Evolutionary conservation across 208 protist genomes (phyloP).

Genomic region (Leishmania martiniquensis): DNA sequence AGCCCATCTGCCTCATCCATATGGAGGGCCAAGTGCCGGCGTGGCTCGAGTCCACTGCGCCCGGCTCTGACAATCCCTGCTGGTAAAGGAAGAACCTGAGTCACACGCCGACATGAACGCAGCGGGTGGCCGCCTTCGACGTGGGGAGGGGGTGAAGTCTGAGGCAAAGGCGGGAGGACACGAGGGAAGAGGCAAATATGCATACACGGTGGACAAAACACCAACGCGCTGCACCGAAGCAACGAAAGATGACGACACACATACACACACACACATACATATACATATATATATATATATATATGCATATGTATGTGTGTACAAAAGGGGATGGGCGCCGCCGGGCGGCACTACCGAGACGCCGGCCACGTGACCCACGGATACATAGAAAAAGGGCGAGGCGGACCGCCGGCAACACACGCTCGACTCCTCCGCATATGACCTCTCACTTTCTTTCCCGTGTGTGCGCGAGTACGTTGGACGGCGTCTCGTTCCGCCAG

Average conservation of each 20-base stretch:
- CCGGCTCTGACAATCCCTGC: not conserved
- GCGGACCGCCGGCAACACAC: too few species aligned
- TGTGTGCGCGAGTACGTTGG: too few species aligned
- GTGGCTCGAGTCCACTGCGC: not conserved
- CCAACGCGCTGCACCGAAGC: too few species aligned
- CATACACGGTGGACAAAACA: not conserved
- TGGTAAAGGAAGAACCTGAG: not conserved
- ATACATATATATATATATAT: not conserved
- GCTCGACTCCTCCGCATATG: too few species aligned
- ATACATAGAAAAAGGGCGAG: too few species aligned
- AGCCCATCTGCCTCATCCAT: not conserved
- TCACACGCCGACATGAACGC: not conserved
- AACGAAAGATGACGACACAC: not conserved
- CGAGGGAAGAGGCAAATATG: not conserved
- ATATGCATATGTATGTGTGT: too few species aligned
- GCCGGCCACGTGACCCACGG: too few species aligned
- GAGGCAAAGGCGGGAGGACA: not conserved
- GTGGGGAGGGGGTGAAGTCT: not conserved
- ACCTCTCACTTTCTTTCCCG: too few species aligned
- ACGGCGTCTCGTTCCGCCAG: too few species aligned
- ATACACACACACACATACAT: not conserved
- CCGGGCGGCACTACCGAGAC: too few species aligned
- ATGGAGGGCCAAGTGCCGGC: not conserved
- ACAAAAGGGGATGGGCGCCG: too few species aligned
- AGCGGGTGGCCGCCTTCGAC: not conserved